phyloP scores from a whole-genome alignment of 2,329 filamentous ascomycete species.

The Neoscytalidium dimidiatum region DNA sequence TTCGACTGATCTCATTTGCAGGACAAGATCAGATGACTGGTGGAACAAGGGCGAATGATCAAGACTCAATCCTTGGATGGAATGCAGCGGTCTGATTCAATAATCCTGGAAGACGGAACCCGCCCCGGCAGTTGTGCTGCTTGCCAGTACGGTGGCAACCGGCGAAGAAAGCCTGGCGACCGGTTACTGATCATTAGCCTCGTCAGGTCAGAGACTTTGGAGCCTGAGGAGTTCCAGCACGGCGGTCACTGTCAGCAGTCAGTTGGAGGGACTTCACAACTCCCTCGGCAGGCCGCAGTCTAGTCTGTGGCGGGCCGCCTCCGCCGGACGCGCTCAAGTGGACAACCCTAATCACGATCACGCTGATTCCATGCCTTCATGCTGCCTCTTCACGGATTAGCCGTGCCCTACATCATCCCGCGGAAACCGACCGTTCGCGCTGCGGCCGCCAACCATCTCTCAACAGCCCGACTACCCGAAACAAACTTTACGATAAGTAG shows the following conservation, averaged over 20 bases:
- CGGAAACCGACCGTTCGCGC: not conserved
- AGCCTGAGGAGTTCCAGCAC: not conserved
- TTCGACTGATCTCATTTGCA: not conserved
- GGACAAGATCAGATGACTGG: conserved; percentile 3
- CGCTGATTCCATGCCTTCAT: not conserved
- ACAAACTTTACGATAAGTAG: conserved; percentile 6
- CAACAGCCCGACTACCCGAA: conserved; percentile 1
- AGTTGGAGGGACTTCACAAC: not conserved
- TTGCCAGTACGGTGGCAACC: not conserved
- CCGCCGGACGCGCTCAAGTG: not conserved
- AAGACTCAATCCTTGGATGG: not conserved
- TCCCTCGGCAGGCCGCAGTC: not conserved
- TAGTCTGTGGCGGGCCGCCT: not conserved
- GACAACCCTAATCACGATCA: conserved; percentile 1
- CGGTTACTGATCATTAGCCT: not conserved
- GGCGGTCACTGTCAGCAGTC: conserved; percentile 1
- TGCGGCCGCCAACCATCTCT: conserved; percentile 3
- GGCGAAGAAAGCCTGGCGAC: not conserved
- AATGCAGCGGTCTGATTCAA: not conserved
- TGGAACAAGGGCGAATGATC: not conserved
- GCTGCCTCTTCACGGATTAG: not conserved
- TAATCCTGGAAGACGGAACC: not conserved
- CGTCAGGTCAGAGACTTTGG: not conserved
- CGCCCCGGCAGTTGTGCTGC: not conserved
- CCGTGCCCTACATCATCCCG: not conserved